A percentile compares a stretch with the other conserved stretches of the same genome.
phyloP scores from a whole-genome alignment of 768 basidiomycete genomes.

The Mycena alexandri region DNA sequence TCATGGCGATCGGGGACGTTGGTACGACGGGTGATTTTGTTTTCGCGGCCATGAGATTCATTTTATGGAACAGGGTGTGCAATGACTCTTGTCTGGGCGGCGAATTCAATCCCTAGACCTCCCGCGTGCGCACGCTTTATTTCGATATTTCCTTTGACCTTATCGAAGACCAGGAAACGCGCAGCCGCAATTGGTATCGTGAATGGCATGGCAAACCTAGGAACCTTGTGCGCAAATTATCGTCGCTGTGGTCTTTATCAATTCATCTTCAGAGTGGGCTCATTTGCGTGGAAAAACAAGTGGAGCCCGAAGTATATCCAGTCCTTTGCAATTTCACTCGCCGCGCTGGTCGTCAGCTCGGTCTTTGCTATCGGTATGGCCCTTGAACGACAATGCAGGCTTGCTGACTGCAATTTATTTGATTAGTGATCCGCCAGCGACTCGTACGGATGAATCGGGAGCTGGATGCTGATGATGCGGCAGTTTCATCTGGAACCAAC shows the following conservation, averaged over 20 bases:
- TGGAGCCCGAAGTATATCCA: conserved; percentile 60
- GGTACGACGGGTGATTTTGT: conserved; percentile 44
- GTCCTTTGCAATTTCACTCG: conserved; percentile 56
- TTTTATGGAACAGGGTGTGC: conserved; percentile 48
- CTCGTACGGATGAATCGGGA: conserved; percentile 54
- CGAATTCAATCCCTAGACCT: conserved; percentile 59
- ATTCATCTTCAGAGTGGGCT: conserved; percentile 48
- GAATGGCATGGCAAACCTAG: conserved; percentile 60
- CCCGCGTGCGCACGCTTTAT: conserved; percentile 47
- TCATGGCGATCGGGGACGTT: conserved; percentile 60
- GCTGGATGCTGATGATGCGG: conserved; percentile 51
- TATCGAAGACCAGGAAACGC: conserved; percentile 36
- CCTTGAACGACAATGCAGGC: too few species aligned
- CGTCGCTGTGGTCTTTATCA: background rate
- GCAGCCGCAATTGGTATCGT: conserved; percentile 60
- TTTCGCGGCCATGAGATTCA: background rate
- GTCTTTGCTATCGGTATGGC: conserved; percentile 50
- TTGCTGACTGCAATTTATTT: background rate
- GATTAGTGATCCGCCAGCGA: conserved; percentile 54
- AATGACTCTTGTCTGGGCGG: conserved; percentile 59
- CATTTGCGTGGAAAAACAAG: conserved; percentile 55
- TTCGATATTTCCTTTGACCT: background rate
- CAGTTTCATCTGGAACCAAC: conserved; percentile 46
- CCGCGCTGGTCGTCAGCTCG: conserved; percentile 47
- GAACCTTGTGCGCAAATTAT: conserved; percentile 49